phyloP scores from a whole-genome alignment of 495 filamentous ascomycete species.

The Talaromyces ruber region DNA sequence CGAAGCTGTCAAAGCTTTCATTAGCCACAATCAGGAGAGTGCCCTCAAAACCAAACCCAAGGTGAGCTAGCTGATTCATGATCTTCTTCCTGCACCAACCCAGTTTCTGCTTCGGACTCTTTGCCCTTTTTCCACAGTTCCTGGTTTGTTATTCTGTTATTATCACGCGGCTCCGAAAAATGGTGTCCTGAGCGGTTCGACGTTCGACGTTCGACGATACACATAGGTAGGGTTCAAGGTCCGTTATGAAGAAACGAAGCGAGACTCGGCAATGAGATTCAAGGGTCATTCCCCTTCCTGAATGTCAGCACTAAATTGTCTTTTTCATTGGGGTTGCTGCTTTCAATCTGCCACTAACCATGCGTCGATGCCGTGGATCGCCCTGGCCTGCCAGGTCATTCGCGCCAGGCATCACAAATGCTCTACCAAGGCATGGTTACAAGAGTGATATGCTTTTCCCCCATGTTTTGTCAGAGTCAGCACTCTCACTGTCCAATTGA shows the following conservation, averaged over 20 bases:
- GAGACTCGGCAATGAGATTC: background rate
- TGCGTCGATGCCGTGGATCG: background rate
- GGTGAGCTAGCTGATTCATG: conserved; percentile 38
- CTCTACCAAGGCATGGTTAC: background rate
- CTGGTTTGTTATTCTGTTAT: background rate
- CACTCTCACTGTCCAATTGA: background rate
- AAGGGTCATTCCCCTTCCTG: background rate
- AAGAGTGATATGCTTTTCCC: background rate
- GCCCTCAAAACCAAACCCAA: conserved; percentile 81
- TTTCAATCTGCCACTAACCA: background rate
- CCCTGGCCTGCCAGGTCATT: background rate
- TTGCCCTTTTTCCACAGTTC: background rate
- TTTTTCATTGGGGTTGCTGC: background rate
- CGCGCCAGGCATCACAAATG: background rate
- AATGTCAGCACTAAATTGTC: background rate
- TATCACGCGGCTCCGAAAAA: background rate
- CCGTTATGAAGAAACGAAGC: background rate
- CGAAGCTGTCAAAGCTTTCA: conserved; percentile 59
- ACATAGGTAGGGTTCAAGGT: background rate
- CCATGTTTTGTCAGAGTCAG: background rate
- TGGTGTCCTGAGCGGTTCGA: background rate
- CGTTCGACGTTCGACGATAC: background rate
- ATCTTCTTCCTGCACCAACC: background rate
- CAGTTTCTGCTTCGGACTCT: background rate
- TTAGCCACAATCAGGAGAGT: conserved; percentile 53